These are phyloP conservation scores for Apophysomyces variabilis DNA, from an alignment of 371 early-diverging fungal genomes.

Conservation along the genomic window DNA sequence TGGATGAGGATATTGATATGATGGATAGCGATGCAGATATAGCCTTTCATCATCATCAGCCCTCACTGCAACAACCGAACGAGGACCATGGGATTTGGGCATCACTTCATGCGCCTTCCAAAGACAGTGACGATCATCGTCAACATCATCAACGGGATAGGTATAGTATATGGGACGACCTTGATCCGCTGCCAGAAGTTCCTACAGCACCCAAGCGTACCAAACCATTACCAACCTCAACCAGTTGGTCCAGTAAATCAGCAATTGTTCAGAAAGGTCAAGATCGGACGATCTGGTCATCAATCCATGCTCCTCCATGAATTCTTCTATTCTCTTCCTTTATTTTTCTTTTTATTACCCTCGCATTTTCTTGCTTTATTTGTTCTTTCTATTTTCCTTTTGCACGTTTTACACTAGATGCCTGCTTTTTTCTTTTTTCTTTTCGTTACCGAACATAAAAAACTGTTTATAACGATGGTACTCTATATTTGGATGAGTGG, in stretches of 20 bases:
- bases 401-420: not conserved
- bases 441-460: not conserved
- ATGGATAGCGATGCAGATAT: conserved; percentile 9
- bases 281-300: conserved; percentile 11
- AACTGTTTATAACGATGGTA: no score
- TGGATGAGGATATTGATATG: conserved; percentile 21
- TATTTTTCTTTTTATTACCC: not conserved
- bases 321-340: not conserved
- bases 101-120: not conserved
- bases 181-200: not conserved
- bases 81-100: not conserved
- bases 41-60: not conserved
- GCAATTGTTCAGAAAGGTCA: not conserved
- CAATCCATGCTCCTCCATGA: conserved; percentile 6
- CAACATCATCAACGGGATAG: no score
- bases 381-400: not conserved
- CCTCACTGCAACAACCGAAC: no score
- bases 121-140: not conserved
- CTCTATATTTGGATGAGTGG: no score
- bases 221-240: not conserved
- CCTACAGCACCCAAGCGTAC: not conserved
- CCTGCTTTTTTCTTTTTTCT: not conserved
- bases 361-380: not conserved
- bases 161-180: no score
- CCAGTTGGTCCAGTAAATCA: conserved; percentile 3